Evolutionary conservation across 139 green algal genomes (phyloP).

Genomic region (Tetraselmis chui): DNA sequence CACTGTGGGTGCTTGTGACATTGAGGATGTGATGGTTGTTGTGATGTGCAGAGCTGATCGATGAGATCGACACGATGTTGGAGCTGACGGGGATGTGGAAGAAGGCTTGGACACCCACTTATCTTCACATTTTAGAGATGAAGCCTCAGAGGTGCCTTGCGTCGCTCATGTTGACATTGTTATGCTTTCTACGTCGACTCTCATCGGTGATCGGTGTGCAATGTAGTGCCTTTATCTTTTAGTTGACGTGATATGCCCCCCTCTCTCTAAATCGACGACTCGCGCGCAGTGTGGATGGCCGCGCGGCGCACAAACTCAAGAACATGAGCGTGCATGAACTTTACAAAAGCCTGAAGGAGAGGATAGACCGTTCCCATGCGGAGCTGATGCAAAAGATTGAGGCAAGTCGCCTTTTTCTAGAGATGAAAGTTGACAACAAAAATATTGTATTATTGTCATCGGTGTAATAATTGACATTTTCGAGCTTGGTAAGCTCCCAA

Average conservation of each 20-base stretch:
- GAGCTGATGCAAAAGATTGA: not conserved
- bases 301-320: not conserved
- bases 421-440: too few relatives aligned
- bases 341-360: not conserved
- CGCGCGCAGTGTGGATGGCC: not conserved
- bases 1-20: too few relatives aligned
- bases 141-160: not conserved
- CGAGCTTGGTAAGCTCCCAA: not conserved
- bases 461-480: not conserved
- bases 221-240: too few relatives aligned
- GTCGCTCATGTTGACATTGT: too few relatives aligned
- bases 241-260: too few relatives aligned
- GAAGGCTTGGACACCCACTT: not conserved
- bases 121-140: not conserved
- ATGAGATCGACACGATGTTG: not conserved
- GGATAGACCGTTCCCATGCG: not conserved
- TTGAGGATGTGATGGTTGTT: too few relatives aligned
- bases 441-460: too few relatives aligned
- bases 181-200: too few relatives aligned
- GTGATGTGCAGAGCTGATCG: not conserved
- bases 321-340: not conserved
- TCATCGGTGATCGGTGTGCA: too few relatives aligned
- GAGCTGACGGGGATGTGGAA: not conserved
- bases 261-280: not conserved
- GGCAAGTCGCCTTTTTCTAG: not conserved